Conservation (phyloP, 2,329 filamentous ascomycete species). For the Dothistroma septosporum region DNA sequence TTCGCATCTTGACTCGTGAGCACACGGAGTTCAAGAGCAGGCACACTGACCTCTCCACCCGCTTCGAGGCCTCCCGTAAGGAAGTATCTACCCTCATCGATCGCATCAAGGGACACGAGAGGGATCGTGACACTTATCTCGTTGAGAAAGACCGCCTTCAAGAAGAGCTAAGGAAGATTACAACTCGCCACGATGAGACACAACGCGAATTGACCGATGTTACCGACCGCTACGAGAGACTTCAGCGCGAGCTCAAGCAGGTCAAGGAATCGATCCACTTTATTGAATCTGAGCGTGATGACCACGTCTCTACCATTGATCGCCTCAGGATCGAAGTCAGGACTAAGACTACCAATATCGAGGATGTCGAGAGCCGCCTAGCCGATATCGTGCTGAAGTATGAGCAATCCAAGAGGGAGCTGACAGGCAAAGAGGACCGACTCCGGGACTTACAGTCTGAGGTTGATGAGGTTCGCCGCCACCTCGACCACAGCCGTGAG, state of each 20-base stretch:
- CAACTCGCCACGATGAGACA: slow-evolving; percentile 23
- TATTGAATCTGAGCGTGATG: slow-evolving; percentile 32
- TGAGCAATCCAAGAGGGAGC: slow-evolving; percentile 27
- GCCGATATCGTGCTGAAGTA: slow-evolving; percentile 24
- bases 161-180: slow-evolving; percentile 29
- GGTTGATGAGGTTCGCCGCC: slow-evolving; percentile 22
- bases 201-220: slow-evolving; percentile 23
- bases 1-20: slow-evolving; percentile 29
- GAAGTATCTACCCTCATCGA: slow-evolving; percentile 27
- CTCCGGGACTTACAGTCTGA: slow-evolving; percentile 27
- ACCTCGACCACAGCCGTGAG: slow-evolving; percentile 26
- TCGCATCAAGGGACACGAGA: slow-evolving; percentile 26
- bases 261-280: slow-evolving; percentile 26
- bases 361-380: slow-evolving; percentile 25
- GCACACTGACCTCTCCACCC: slow-evolving; percentile 24
- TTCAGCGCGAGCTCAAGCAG: slow-evolving; percentile 27
- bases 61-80: slow-evolving; percentile 26
- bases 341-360: slow-evolving; percentile 21
- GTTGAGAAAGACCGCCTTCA: slow-evolving; percentile 30
- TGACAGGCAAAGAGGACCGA: slow-evolving; percentile 25
- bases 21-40: slow-evolving; percentile 27
- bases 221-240: slow-evolving; percentile 26
- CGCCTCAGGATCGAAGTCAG: slow-evolving; percentile 29
- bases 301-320: slow-evolving; percentile 28
- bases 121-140: slow-evolving; percentile 25